Base-by-base conservation (phyloP, 2,329 filamentous ascomycete species). In the Pyricularia grisea region DNA sequence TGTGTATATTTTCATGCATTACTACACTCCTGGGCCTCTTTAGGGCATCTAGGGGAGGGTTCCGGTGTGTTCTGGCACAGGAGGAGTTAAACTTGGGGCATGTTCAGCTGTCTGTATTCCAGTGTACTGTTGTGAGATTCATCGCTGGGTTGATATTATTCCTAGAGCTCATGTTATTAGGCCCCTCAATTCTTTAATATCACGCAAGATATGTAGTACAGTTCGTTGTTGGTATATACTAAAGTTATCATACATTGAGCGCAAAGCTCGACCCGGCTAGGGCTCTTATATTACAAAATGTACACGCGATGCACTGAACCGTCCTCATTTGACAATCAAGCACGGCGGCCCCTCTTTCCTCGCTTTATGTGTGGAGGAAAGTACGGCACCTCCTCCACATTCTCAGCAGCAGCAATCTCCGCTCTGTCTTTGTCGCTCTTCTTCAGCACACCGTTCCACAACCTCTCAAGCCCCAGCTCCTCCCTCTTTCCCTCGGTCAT, bases 401-500 rank as follows among this genome's bases (percentile, higher is more conserved):
- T 42, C 3, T 64, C 10, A 23, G 60, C 25, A 17, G 23, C 36
- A 66, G 55, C 63, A 33, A 65, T 31, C 20, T 60, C 66, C 63
- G 31, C 67, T n/a, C 68, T 69, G 30, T 70, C 71, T 30, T 30
- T 70, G 20, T 70, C 65, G 66, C 72, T 75, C 66, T 76, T 75
- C 67, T 74, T 78, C 65, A 85, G 70, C 36, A 80, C 74, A 9
- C 77, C 77, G 50, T 75, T 76, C 86, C 86, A 88, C 1, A 88
- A 76, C 12, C 74, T 74, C 73, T 88, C 86, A 14, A 88, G 75
- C 64, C 82, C 81, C 67, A 88, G 77, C 72, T 88, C 85, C 27
- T 77, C 75, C 36, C 86, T 80, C 69, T 85, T 79, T 10, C 79
- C 74, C 72, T 86, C 85, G 0, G 85, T 88, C 79, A 88, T 81